Base-by-base conservation (phyloP, 1,284 basidiomycete species). In the Marasmius fiardii region DNA sequence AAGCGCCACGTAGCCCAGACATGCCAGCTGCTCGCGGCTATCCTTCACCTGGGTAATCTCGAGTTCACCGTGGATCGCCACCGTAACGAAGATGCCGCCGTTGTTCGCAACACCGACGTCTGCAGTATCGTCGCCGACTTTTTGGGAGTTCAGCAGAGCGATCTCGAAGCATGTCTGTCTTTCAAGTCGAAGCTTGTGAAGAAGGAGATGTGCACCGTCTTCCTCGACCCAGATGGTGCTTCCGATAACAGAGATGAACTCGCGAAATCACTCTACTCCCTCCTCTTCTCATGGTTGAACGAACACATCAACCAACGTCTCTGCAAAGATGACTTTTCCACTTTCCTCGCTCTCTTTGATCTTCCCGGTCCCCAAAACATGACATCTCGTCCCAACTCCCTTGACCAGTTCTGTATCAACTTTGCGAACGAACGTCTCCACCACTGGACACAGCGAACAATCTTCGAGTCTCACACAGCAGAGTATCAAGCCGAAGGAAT, bases 401-500 rank as follows among this genome's bases (percentile, higher is more conserved):
- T 99, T 37, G 95, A 98, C 65, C 94, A 98, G 63, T 95, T 99
- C 72, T 93, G 90, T 70, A 81, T 98, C 78, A 99, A 99, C 73
- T 95, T 93, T 65, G 93, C 95, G 50, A 93, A 95, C 64, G 95
- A 99, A 67, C 86, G 90, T 14, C 69, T 98, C 35, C 93, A 97
- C 55, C 80, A 86, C 61, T 97, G 92, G 78, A 80, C 91, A 33
- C 88, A 95, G 66, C 85, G 86, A 56, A 79, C 80, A 8, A 74
- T 97, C 18, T 94, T 94, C 66, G 92, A 95, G 67, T 77, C 75
- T 4, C 87, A 92, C 52, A 79, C 85, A 6, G 83, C 83, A 51
- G 93, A 98, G 70, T 96, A 95, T 70, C 81, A 79, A 56, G 80
- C 81, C 28, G 96, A 98, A 70, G 92, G 89, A n/a, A 85, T 98